Percentiles rank a stretch among this genome's conserved stretches.
phyloP scores from a whole-genome alignment of 23 red algal genomes.

The Agarophyton chilense region DNA sequence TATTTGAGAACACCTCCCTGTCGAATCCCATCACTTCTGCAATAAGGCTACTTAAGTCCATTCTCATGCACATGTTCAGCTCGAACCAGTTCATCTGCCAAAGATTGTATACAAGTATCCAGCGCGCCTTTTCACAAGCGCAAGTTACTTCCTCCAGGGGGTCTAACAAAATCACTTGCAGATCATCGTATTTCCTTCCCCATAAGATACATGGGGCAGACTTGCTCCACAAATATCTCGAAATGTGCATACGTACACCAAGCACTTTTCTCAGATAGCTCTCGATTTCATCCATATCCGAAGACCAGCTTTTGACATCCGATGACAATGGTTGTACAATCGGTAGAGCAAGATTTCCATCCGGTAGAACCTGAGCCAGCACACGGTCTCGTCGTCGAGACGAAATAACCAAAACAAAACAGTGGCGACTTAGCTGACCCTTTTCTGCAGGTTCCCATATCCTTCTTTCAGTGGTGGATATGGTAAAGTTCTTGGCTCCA shows the following conservation, averaged over 20 bases:
- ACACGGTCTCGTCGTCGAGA: neutral
- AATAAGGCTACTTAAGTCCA: neutral
- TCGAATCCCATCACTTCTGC: neutral
- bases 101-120: neutral
- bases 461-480: neutral
- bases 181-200: neutral
- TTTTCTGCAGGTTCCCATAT: neutral
- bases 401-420: neutral
- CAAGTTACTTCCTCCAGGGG: neutral
- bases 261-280: neutral
- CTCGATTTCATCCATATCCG: neutral
- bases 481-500: neutral
- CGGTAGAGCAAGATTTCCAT: neutral
- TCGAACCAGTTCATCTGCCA: constrained; percentile 7
- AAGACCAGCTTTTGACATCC: neutral
- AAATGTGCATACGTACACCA: neutral
- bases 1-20: neutral
- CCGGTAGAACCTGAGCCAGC: neutral
- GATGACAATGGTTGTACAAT: neutral
- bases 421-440: neutral
- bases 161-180: neutral
- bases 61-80: neutral
- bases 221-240: neutral
- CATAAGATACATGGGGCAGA: neutral
- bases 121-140: neutral